These are phyloP conservation scores for Imleria badia DNA, from an alignment of 768 basidiomycete species.

Conservation along the genomic window DNA sequence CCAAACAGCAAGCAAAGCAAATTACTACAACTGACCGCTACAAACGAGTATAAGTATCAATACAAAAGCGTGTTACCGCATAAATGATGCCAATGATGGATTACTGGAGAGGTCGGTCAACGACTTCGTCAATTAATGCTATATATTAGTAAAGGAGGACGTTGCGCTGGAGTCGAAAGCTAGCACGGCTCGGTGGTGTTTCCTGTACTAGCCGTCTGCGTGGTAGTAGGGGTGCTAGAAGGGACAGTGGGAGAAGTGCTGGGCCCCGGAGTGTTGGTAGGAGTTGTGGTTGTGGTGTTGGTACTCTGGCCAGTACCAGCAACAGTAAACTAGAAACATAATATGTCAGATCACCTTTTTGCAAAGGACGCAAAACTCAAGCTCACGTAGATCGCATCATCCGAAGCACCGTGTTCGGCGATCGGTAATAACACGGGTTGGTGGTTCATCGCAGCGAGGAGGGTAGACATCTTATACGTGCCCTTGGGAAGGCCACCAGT, in stretches of 20 bases:
- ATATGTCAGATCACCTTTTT: slow-evolving; percentile 3
- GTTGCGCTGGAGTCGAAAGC: neutral
- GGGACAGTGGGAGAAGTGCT: neutral
- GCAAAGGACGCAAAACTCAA: neutral
- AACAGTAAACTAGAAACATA: slow-evolving; percentile 28
- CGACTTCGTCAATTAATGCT: neutral
- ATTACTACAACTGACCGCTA: neutral
- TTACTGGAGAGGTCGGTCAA: slow-evolving; percentile 13
- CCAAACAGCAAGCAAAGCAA: neutral
- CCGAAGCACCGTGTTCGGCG: slow-evolving; percentile 41
- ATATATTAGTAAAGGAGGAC: neutral
- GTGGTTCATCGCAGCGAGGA: slow-evolving; percentile 49
- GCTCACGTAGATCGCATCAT: slow-evolving; percentile 42
- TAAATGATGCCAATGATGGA: neutral
- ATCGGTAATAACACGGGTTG: slow-evolving; percentile 38
- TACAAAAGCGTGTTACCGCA: slow-evolving; percentile 8
- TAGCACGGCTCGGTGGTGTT: slow-evolving; percentile 6
- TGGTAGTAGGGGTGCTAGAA: neutral
- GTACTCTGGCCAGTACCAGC: slow-evolving; percentile 4
- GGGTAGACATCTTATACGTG: slow-evolving; percentile 44
- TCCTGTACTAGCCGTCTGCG: neutral
- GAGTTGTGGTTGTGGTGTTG: slow-evolving; percentile 10
- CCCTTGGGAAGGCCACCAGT: slow-evolving; percentile 55
- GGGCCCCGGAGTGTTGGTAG: neutral
- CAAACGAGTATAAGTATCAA: slow-evolving; percentile 6